These are phyloP conservation scores for Pseudonitzschia multistriata DNA, from an alignment of 108 stramenopile species.

Conservation along the genomic window DNA sequence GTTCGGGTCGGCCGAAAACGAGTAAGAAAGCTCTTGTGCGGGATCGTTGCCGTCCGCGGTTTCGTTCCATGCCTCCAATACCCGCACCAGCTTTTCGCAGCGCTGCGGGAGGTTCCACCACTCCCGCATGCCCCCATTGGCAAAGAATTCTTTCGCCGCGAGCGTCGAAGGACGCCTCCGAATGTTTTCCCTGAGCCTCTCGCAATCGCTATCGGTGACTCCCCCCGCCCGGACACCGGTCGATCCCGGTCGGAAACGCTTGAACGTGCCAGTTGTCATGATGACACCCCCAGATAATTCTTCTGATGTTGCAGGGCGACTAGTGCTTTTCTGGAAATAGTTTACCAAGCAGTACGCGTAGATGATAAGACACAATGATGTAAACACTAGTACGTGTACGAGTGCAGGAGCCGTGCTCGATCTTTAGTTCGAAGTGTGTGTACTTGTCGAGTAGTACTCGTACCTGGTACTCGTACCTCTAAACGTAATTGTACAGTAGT, in stretches of 20 bases:
- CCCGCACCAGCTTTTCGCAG: conserved; percentile 22
- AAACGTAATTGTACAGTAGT: too few relatives aligned
- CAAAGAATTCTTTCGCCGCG: conserved; percentile 43
- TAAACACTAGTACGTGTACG: too few relatives aligned
- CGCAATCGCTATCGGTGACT: not conserved
- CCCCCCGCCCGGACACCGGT: not conserved
- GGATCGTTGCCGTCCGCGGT: not conserved
- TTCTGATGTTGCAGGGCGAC: too few relatives aligned
- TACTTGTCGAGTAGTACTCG: too few relatives aligned
- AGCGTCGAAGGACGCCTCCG: conserved; percentile 26
- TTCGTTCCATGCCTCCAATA: conserved; percentile 26
- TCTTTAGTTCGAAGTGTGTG: too few relatives aligned
- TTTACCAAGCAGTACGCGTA: too few relatives aligned
- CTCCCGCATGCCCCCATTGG: conserved; percentile 7
- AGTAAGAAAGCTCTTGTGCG: conserved; percentile 4
- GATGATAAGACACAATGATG: too few relatives aligned
- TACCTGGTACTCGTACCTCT: too few relatives aligned
- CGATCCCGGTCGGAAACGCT: not conserved
- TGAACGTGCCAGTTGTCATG: not conserved
- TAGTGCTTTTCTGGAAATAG: too few relatives aligned
- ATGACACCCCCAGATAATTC: too few relatives aligned
- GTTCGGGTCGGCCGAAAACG: conserved; percentile 38
- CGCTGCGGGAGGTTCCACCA: conserved; percentile 48
- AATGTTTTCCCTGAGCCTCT: conserved; percentile 1
- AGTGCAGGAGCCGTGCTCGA: too few relatives aligned